Percentiles rank a stretch among this genome's conserved stretches.
Evolutionary conservation across 2,329 filamentous ascomycete species (phyloP).

Genomic region (Cryoendolithus antarcticus): DNA sequence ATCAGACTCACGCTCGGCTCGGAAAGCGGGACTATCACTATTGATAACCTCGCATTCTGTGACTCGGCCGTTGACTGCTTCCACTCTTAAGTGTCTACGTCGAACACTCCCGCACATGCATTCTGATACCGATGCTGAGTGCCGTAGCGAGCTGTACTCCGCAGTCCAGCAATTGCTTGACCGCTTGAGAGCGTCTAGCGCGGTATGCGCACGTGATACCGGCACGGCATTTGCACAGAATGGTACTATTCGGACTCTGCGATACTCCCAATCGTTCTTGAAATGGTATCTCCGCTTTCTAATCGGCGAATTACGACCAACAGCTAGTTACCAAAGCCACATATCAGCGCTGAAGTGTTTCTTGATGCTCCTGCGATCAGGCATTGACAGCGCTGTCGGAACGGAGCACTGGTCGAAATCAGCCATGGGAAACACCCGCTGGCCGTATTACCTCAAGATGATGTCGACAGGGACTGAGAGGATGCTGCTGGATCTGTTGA

Average conservation of each 20-base stretch:
- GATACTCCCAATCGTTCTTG: slow-evolving; percentile 42
- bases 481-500: slow-evolving; percentile 61
- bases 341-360: slow-evolving; percentile 66
- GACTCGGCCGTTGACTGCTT: slow-evolving; percentile 56
- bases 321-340: slow-evolving; percentile 80
- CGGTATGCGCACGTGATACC: slow-evolving; percentile 30
- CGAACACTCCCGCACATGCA: slow-evolving; percentile 42
- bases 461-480: slow-evolving; percentile 38
- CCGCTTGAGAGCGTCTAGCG: slow-evolving; percentile 56
- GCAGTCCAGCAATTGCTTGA: slow-evolving; percentile 65
- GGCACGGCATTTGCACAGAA: neutral
- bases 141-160: slow-evolving; percentile 67
- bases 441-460: slow-evolving; percentile 37
- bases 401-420: slow-evolving; percentile 31
- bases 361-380: slow-evolving; percentile 53
- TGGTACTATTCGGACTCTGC: neutral
- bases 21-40: slow-evolving; percentile 70
- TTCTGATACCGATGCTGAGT: slow-evolving; percentile 74
- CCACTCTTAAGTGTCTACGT: slow-evolving; percentile 50
- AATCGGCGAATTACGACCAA: slow-evolving; percentile 60
- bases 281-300: slow-evolving; percentile 63
- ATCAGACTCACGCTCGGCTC: slow-evolving; percentile 37
- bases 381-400: slow-evolving; percentile 43
- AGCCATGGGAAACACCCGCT: slow-evolving; percentile 36
- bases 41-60: slow-evolving; percentile 64